Evolutionary conservation across 805 yeast species (phyloP), one percentile per base, ranked within the genome.

Genomic region (Wickerhamia fluorescens): DNA sequence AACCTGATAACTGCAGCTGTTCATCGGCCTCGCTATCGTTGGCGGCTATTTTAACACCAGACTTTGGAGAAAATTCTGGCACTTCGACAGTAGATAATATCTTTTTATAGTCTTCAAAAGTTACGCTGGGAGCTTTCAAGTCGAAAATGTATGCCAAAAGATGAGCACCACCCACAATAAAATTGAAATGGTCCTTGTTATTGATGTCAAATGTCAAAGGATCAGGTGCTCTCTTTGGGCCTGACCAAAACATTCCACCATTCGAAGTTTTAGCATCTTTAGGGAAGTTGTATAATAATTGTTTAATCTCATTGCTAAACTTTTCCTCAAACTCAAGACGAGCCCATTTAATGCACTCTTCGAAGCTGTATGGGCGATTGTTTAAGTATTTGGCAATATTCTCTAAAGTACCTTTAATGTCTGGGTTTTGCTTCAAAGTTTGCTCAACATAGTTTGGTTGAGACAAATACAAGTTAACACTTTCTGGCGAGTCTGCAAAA

Each of bases 241-340:
- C 96, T 13, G 95, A 75, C 99, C 99, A 92, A 61, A 92, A 92
- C 44, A 94, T 92, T 18, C 79, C 87, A 31, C 98, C 98, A 28
- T 70, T 70, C 0, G 95, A 75, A 3, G 96, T 92, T 24, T 71
- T 78, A 4, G 97, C 92, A 58, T 92, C 98, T 36, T 72, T 75
- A 13, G 99, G 99, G 73, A 92, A 92, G 53, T 89, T 92, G 68
- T 73, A 92, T 42, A 92, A 69, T 49, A 92, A 71, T 66, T 92
- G 99, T 49, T 76, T 64, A 41, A 89, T 87, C 35, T 89, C 97
- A 52, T 86, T 75, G 47, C 73, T 75, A 66, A 71, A 92, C 59
- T 85, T 85, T 45, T 65, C 66, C 61, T 89, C 95, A 51, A 92
- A 92, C 61, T 86, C 86, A 20, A 71, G 42, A 56, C 96, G 76